Conservation (phyloP, 495 filamentous ascomycete genomes). For the Bacidia rubella region DNA sequence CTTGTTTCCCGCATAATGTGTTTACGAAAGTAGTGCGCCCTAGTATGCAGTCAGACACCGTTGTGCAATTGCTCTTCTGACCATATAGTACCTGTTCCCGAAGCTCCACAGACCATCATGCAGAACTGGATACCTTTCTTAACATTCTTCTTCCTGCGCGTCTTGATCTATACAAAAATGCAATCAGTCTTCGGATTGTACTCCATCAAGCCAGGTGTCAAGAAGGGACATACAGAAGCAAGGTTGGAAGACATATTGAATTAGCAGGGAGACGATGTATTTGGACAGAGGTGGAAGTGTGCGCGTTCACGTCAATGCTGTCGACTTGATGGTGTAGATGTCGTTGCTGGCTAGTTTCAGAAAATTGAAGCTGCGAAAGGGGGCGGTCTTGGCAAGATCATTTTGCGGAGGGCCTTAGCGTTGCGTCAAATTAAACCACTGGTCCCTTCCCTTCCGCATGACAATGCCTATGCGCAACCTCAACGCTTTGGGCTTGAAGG, state of each 20-base stretch:
- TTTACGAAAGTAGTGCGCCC: constrained; percentile 98
- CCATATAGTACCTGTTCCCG: constrained; percentile 71
- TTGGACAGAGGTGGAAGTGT: constrained; percentile 4
- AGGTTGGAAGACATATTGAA: constrained; percentile 47
- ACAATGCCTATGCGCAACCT: neutral
- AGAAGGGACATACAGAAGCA: constrained; percentile 42
- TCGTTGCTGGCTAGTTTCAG: neutral
- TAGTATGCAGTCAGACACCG: constrained; percentile 22
- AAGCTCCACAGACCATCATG: constrained; percentile 98
- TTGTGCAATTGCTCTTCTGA: neutral
- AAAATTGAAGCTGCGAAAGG: constrained; percentile 11
- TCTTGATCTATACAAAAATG: constrained; percentile 55
- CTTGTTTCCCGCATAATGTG: constrained; percentile 91
- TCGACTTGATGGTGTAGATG: constrained; percentile 1
- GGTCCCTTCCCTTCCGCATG: neutral
- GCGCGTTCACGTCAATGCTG: neutral
- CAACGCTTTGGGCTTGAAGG: neutral
- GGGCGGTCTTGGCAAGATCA: constrained; percentile 7
- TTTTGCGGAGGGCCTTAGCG: constrained; percentile 2
- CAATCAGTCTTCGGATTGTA: neutral
- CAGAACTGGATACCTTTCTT: constrained; percentile 99
- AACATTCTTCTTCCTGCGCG: constrained; percentile 99
- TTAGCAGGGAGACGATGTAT: constrained; percentile 7
- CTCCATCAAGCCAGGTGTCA: neutral
- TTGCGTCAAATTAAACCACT: constrained; percentile 1